Conservation (phyloP, 2,329 filamentous ascomycete genomes). For the Emmonsiellopsis sp. region DNA sequence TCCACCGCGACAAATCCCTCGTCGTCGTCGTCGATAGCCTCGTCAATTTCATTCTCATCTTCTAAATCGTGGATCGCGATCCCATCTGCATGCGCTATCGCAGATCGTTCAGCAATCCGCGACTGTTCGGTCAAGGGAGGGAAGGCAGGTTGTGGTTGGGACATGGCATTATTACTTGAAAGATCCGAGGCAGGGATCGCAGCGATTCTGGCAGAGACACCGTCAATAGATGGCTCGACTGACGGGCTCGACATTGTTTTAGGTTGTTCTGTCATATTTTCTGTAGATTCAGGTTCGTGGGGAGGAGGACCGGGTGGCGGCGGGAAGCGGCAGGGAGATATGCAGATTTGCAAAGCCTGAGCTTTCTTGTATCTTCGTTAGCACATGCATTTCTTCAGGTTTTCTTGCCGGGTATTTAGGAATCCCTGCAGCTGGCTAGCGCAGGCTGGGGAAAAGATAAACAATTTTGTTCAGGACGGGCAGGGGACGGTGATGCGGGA, state of each 20-base stretch:
- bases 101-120: constrained; percentile 6
- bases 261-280: not conserved
- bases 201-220: not conserved
- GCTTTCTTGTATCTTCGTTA: not conserved
- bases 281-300: not conserved
- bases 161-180: not conserved
- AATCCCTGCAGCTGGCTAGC: not conserved
- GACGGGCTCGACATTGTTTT: not conserved
- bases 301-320: not conserved
- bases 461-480: not conserved
- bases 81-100: constrained; percentile 7
- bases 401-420: not conserved
- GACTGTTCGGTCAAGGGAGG: constrained; percentile 6
- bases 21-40: constrained; percentile 22
- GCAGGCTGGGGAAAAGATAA: not conserved
- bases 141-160: not conserved
- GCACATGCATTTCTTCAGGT: not conserved
- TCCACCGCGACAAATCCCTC: constrained; percentile 34
- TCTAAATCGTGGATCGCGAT: not conserved
- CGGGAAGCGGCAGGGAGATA: not conserved
- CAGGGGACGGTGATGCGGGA: too few relatives aligned
- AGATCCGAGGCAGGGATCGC: not conserved
- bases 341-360: not conserved
- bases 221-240: not conserved
- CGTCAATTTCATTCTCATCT: not conserved